A percentile compares a stretch with the other conserved stretches of the same genome.
Conservation (phyloP, 768 basidiomycete genomes). For the Macrocybe gigantea region DNA sequence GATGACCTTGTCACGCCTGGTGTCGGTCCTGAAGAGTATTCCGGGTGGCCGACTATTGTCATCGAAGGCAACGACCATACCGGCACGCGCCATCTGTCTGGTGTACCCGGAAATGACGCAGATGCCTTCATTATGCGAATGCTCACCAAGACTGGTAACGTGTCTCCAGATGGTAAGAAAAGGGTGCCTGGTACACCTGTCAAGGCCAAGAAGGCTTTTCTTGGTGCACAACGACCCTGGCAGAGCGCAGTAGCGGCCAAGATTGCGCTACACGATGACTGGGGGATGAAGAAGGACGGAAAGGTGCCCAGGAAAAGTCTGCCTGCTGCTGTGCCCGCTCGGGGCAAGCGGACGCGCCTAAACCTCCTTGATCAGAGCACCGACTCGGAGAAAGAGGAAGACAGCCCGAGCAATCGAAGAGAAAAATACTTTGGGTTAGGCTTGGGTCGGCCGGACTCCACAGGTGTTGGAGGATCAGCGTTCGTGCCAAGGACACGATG, state of each 20-base stretch:
- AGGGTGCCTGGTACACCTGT: conserved; percentile 76
- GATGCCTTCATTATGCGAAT: conserved; percentile 72
- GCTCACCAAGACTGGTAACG: conserved; percentile 53
- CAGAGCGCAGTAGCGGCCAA: conserved; percentile 74
- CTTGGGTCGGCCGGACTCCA: conserved; percentile 48
- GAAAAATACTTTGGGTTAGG: conserved; percentile 60
- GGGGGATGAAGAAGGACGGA: conserved; percentile 33
- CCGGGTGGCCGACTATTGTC: conserved; percentile 59
- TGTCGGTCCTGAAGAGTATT: conserved; percentile 41
- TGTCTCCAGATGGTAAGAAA: conserved; percentile 40
- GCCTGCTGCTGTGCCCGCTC: conserved; percentile 60
- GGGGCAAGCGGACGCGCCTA: conserved; percentile 25
- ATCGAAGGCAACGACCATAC: conserved; percentile 37
- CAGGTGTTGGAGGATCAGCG: conserved; percentile 18
- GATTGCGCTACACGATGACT: conserved; percentile 48
- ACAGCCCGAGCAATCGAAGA: conserved; percentile 57
- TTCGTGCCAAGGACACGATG: conserved; percentile 44
- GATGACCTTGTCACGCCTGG: conserved; percentile 71
- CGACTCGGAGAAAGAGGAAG: conserved; percentile 61
- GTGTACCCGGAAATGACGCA: conserved; percentile 33
- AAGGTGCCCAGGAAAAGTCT: conserved; percentile 66
- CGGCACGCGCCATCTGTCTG: not conserved
- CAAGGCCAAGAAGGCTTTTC: conserved; percentile 63
- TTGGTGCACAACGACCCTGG: conserved; percentile 61
- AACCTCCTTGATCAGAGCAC: conserved; percentile 34